Conservation (phyloP, 352 stramenopile genomes). For the Pythium sukuiense region DNA sequence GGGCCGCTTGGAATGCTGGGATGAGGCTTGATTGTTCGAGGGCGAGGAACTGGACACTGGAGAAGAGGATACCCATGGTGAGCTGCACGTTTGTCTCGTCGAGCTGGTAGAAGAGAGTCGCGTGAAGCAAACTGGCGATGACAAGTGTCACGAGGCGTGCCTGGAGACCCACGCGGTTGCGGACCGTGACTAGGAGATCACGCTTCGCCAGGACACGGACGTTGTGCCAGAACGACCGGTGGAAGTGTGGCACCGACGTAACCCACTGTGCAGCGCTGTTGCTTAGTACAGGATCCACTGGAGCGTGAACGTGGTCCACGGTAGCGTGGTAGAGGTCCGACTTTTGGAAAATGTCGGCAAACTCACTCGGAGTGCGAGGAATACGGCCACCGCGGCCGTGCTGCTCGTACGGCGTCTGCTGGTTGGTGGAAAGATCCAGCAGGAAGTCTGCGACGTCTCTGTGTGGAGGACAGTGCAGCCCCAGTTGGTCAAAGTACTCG, state of each 20-base stretch:
- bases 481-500: conserved; percentile 80
- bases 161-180: conserved; percentile 52
- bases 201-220: conserved; percentile 45
- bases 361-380: conserved; percentile 38
- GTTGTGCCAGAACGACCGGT: conserved; percentile 47
- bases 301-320: conserved; percentile 68
- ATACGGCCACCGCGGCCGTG: background rate
- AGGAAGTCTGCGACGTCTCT: conserved; percentile 92
- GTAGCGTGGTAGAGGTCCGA: conserved; percentile 39
- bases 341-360: conserved; percentile 40
- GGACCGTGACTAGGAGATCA: conserved; percentile 65
- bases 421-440: conserved; percentile 49
- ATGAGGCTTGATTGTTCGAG: conserved; percentile 80
- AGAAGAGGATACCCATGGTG: conserved; percentile 84
- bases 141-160: conserved; percentile 46
- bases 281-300: conserved; percentile 88
- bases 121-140: conserved; percentile 54
- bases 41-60: conserved; percentile 78
- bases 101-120: conserved; percentile 55
- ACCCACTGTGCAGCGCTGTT: conserved; percentile 62
- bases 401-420: conserved; percentile 41
- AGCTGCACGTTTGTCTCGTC: conserved; percentile 50
- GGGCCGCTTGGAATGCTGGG: conserved; percentile 73
- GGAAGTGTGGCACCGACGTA: conserved; percentile 36
- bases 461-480: conserved; percentile 51